Conservation (phyloP, 176 grass and related monocot species). For the Dactylis glomerata region DNA sequence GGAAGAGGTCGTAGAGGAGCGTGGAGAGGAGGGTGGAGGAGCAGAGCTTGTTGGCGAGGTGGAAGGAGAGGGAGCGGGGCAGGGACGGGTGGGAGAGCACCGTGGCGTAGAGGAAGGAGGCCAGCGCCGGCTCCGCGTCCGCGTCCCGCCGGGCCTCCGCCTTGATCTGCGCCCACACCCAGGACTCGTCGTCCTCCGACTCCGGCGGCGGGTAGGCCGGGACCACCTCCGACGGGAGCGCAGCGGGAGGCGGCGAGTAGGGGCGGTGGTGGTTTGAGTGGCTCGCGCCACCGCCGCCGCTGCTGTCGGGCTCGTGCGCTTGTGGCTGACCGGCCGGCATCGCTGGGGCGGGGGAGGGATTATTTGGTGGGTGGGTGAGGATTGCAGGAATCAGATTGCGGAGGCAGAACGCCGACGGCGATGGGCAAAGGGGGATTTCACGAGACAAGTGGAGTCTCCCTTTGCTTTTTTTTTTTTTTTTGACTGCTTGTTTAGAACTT, state of each 20-base stretch:
- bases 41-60: slow-evolving; percentile 96
- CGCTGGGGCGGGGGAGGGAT: background rate
- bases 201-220: slow-evolving; percentile 75
- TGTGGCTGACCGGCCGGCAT: slow-evolving; percentile 55
- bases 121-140: slow-evolving; percentile 78
- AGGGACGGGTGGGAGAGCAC: slow-evolving; percentile 93
- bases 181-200: slow-evolving; percentile 77
- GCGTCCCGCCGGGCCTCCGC: slow-evolving; percentile 87
- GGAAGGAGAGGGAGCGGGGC: slow-evolving; percentile 80
- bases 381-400: background rate
- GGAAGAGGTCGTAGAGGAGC: slow-evolving; percentile 92
- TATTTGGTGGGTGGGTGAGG: background rate
- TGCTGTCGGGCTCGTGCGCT: background rate
- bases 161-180: slow-evolving; percentile 90
- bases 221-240: slow-evolving; percentile 41
- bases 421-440: background rate
- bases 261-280: slow-evolving; percentile 25
- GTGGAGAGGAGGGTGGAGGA: slow-evolving; percentile 92
- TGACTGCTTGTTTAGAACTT: no score
- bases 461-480: background rate
- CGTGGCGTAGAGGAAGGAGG: slow-evolving; percentile 93
- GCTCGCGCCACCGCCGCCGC: background rate
- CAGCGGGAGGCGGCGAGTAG: background rate
- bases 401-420: background rate
- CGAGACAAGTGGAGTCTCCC: background rate